phyloP scores from a whole-genome alignment of 2,329 filamentous ascomycete genomes.

The Cercospora zeae-maydis region DNA sequence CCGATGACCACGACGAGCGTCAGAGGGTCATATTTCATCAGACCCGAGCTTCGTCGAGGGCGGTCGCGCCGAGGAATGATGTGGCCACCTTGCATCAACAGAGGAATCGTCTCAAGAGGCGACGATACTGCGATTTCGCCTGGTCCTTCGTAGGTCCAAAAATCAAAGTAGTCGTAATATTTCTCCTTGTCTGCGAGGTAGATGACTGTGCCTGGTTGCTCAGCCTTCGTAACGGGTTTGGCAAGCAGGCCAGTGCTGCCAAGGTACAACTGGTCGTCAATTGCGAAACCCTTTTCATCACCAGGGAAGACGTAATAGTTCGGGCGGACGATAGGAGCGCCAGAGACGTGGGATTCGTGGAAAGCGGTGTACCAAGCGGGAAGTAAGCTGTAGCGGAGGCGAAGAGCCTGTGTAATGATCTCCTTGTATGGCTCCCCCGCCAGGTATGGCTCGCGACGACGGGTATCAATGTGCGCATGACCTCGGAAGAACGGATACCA shows the following conservation, averaged over 20 bases:
- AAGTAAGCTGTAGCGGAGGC: conserved; percentile 82
- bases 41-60: conserved; percentile 74
- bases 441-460: conserved; percentile 89
- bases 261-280: conserved; percentile 92
- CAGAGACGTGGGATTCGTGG: conserved; percentile 77
- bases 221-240: conserved; percentile 82
- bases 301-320: conserved; percentile 89
- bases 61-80: conserved; percentile 86
- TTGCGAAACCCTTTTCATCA: conserved; percentile 78
- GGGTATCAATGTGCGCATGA: conserved; percentile 94
- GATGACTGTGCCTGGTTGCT: conserved; percentile 67
- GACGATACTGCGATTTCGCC: conserved; percentile 71
- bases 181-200: conserved; percentile 85
- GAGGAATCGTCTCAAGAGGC: conserved; percentile 78
- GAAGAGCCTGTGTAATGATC: conserved; percentile 83
- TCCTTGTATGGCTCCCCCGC: conserved; percentile 76
- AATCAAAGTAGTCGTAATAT: conserved; percentile 96
- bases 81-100: conserved; percentile 90
- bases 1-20: conserved; percentile 77
- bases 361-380: conserved; percentile 98
- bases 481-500: conserved; percentile 99
- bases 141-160: conserved; percentile 67
- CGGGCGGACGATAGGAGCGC: conserved; percentile 82
- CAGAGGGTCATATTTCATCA: conserved; percentile 95
- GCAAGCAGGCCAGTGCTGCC: conserved; percentile 84